Evolutionary conservation across 2,329 filamentous ascomycete genomes (phyloP).

Genomic region (Scorias spongiosa): DNA sequence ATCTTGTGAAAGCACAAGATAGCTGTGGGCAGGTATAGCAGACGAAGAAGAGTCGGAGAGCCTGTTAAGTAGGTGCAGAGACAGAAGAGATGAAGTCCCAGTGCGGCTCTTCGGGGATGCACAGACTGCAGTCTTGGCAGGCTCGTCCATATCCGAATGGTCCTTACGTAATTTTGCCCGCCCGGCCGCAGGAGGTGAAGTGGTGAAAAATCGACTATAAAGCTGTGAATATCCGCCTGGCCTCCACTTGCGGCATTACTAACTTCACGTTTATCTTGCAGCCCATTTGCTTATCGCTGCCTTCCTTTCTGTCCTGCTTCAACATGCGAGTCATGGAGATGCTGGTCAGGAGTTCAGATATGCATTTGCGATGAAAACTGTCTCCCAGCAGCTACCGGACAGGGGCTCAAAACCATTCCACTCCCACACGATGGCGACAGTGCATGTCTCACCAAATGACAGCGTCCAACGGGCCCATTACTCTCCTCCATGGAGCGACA

Average conservation of each 20-base stretch:
- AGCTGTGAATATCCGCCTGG: no score
- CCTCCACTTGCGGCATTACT: background rate
- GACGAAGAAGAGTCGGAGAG: no score
- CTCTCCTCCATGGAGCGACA: slow-evolving; percentile 86
- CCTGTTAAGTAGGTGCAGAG: no score
- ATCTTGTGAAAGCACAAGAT: no score
- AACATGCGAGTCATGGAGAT: slow-evolving; percentile 16
- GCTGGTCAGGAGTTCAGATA: slow-evolving; percentile 12
- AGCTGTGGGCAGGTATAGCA: no score
- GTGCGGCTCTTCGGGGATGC: background rate
- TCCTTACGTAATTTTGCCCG: background rate
- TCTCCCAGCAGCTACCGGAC: slow-evolving; percentile 10
- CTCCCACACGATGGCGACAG: background rate
- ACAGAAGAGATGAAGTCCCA: background rate
- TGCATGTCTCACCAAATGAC: slow-evolving; percentile 3
- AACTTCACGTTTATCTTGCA: background rate
- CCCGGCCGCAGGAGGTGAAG: background rate
- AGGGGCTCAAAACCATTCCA: background rate
- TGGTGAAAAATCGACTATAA: no score
- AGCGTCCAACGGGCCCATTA: slow-evolving; percentile 47
- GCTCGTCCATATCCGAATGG: no score
- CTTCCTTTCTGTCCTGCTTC: slow-evolving; percentile 1
- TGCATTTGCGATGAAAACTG: slow-evolving; percentile 17
- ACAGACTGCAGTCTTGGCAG: background rate
- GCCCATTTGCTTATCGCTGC: background rate